Conservation (phyloP, 495 filamentous ascomycete genomes). For the Platismatia glauca region DNA sequence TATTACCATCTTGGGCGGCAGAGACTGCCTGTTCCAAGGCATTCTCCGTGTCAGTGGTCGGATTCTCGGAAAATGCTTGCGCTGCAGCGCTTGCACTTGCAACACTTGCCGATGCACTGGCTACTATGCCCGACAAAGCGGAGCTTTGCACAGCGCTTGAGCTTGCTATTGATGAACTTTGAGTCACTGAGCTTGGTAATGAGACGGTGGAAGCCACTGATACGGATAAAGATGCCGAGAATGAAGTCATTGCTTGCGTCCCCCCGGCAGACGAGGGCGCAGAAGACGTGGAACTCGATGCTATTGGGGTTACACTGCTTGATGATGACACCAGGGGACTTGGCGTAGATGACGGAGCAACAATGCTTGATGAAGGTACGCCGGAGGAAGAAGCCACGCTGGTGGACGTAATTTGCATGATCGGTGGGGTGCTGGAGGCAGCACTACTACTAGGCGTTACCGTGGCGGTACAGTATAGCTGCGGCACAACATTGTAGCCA, state of each 20-base stretch:
- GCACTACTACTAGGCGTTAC: not conserved
- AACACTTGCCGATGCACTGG: not conserved
- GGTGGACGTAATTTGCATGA: not conserved
- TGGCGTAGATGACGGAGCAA: not conserved
- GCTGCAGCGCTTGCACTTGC: not conserved
- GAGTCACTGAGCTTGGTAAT: not conserved
- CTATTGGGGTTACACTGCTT: not conserved
- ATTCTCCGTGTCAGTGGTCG: not conserved
- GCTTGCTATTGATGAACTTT: not conserved
- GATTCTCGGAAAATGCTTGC: not conserved
- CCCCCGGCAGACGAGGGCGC: not conserved
- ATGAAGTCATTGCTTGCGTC: not conserved
- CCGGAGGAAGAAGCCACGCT: not conserved
- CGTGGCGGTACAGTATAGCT: not conserved
- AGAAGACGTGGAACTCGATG: not conserved
- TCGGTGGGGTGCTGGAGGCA: not conserved
- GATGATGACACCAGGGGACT: not conserved
- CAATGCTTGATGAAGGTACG: not conserved
- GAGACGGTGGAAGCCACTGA: not conserved
- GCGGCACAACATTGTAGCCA: constrained; percentile 4
- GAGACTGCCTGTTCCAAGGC: constrained; percentile 6
- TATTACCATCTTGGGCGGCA: not conserved
- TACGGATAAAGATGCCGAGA: not conserved
- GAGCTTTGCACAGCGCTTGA: constrained; percentile 1
- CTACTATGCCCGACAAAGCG: not conserved